Base-by-base conservation (phyloP, 345 rosid genomes). In the Rhizophora apiculata region DNA sequence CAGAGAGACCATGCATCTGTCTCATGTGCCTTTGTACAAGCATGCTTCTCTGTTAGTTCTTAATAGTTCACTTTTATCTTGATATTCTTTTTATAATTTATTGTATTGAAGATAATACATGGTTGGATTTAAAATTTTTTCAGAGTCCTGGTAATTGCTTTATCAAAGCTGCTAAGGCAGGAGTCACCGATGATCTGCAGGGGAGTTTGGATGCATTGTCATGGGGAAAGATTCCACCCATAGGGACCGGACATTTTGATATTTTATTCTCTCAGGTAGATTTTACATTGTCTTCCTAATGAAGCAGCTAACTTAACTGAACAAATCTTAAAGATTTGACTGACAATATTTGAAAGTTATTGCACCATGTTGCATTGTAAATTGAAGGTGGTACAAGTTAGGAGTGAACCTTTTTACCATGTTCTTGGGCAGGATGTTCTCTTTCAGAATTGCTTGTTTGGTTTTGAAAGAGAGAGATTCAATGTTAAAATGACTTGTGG, bases 91-190 rank as follows among this genome's bases (percentile, higher is more conserved):
- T 21, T 56, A 24, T 48, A 52, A 67, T 65, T 62, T 65, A 10
- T 48, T 27, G 20, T 30, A 31, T 60, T 20, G 19, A 29, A 43
- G 65, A 26, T 63, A 19, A 59, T 52, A 29, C 59, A 57, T 68
- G 62, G 22, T 69, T 62, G 15, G n/a, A 20, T 71, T 21, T 8
- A 58, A 37, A 72, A 65, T 62, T 69, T 65, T 65, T 75, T 73
- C 80, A 95, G 99, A 89, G 80, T 70, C 99, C 99, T 65, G 91
- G 99, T 63, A 74, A 80, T 72, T 77, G 83, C 72, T 88, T 95
- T 71, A 79, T 90, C 57, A 92, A 87, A 79, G 98, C 96, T 69
- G 98, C 97, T 4, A 95, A 95, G 81, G 84, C 81, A 43, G 96
- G 82, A 69, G 76, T 74, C 2, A 67, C 19, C 37, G 98, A 92